Conservation (phyloP, 208 protist species). For the Trichomonas vaginalis region DNA sequence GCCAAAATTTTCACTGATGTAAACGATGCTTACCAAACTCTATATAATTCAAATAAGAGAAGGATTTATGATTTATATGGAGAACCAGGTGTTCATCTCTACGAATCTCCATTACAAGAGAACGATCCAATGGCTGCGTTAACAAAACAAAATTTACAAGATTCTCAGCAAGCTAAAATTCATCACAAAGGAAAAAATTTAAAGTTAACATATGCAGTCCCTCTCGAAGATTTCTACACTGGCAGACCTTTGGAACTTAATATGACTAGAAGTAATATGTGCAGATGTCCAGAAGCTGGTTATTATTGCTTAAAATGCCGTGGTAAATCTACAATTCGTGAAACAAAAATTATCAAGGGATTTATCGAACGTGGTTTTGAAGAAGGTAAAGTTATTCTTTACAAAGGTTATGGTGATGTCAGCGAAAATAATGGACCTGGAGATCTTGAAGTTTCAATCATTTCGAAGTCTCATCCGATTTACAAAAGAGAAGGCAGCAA, state of each 20-base stretch:
- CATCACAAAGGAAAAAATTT: background rate
- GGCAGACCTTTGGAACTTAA: background rate
- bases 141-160: background rate
- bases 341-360: background rate
- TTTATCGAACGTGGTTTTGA: background rate
- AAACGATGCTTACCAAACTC: background rate
- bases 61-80: conserved; percentile 10
- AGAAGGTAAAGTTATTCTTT: background rate
- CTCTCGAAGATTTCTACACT: background rate
- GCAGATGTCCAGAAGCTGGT: background rate
- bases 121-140: background rate
- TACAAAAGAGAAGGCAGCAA: background rate
- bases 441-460: background rate
- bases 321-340: background rate
- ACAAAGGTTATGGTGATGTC: background rate
- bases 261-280: background rate
- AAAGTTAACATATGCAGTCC: background rate
- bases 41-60: background rate
- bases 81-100: background rate
- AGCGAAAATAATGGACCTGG: background rate
- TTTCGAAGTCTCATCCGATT: background rate
- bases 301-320: background rate
- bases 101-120: background rate
- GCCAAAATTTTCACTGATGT: background rate
- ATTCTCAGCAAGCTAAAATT: background rate